Evolutionary conservation across 768 basidiomycete species (phyloP).

Genomic region (Cystofilobasidium capitatum): DNA sequence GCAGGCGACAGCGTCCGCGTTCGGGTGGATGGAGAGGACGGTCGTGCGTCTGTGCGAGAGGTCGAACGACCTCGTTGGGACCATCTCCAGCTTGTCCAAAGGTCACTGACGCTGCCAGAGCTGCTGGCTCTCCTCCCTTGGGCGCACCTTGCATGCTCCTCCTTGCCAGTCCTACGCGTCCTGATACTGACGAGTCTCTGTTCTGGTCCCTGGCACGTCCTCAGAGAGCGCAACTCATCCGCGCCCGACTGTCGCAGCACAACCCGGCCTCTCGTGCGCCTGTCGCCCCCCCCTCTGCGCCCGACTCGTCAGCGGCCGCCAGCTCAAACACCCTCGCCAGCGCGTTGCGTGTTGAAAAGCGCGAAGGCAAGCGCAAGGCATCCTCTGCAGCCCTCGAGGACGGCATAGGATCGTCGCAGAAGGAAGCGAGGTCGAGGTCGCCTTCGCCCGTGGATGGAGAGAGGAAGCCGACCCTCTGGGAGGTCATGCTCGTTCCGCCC

Average conservation of each 20-base stretch:
- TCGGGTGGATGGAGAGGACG: too few relatives aligned
- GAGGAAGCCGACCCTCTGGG: constrained; percentile 11
- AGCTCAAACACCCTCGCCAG: not conserved
- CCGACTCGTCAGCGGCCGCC: not conserved
- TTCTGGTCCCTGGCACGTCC: not conserved
- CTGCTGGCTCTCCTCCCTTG: too few relatives aligned
- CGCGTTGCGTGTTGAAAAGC: not conserved
- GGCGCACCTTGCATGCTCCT: not conserved
- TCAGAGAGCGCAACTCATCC: constrained; percentile 10
- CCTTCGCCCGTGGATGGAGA: not conserved
- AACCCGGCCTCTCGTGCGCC: not conserved
- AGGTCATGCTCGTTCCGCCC: constrained; percentile 12
- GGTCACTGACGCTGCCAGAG: too few relatives aligned
- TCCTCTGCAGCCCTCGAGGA: not conserved
- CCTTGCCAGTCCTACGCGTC: not conserved
- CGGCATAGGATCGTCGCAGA: not conserved
- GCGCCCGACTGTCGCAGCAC: constrained; percentile 7
- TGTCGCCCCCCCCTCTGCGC: not conserved
- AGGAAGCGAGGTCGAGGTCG: not conserved
- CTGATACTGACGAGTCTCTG: not conserved
- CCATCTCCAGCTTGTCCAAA: too few relatives aligned
- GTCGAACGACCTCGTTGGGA: too few relatives aligned
- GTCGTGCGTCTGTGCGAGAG: too few relatives aligned
- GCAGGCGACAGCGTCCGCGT: too few relatives aligned
- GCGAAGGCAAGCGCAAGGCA: not conserved